A percentile compares a stretch with the other conserved stretches of the same genome.
Conservation (phyloP, 345 rosid species). For the Populus tremula region DNA sequence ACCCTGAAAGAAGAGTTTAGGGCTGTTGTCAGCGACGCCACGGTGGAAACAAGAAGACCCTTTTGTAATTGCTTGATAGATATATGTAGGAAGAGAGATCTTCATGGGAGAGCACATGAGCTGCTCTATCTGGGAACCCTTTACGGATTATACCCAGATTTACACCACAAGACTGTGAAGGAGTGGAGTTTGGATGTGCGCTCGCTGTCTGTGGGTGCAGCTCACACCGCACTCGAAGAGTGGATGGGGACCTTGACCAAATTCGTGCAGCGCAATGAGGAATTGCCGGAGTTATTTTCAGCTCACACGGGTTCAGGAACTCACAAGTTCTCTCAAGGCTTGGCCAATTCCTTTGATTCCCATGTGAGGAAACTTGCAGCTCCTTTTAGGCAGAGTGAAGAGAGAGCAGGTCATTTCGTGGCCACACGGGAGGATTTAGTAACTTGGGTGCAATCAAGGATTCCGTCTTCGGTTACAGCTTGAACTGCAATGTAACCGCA, state of each 20-base stretch:
- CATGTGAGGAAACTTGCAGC: conserved; percentile 60
- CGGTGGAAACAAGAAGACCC: conserved; percentile 75
- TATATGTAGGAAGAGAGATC: conserved; percentile 58
- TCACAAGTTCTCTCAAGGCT: conserved; percentile 77
- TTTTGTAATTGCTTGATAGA: conserved; percentile 90
- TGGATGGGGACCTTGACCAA: conserved; percentile 75
- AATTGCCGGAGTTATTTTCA: conserved; percentile 60
- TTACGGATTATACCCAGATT: conserved; percentile 69
- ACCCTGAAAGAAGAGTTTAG: conserved; percentile 60
- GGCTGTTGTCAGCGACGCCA: conserved; percentile 46
- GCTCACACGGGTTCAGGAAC: conserved; percentile 87
- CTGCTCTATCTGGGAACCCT: conserved; percentile 81
- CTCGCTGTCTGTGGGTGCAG: conserved; percentile 82
- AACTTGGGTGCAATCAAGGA: conserved; percentile 64
- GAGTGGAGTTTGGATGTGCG: conserved; percentile 91
- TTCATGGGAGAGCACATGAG: conserved; percentile 64
- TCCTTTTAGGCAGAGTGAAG: conserved; percentile 67
- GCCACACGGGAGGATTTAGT: conserved; percentile 76
- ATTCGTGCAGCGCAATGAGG: conserved; percentile 58
- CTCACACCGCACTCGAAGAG: conserved; percentile 81
- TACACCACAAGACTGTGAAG: conserved; percentile 58
- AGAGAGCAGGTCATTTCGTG: conserved; percentile 62
- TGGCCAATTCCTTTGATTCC: conserved; percentile 66
- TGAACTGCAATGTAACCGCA: conserved; percentile 1
- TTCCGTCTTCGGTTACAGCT: conserved; percentile 30